These are phyloP conservation scores for Lactarius indigo DNA, from an alignment of 768 basidiomycete genomes.

Conservation along the genomic window DNA sequence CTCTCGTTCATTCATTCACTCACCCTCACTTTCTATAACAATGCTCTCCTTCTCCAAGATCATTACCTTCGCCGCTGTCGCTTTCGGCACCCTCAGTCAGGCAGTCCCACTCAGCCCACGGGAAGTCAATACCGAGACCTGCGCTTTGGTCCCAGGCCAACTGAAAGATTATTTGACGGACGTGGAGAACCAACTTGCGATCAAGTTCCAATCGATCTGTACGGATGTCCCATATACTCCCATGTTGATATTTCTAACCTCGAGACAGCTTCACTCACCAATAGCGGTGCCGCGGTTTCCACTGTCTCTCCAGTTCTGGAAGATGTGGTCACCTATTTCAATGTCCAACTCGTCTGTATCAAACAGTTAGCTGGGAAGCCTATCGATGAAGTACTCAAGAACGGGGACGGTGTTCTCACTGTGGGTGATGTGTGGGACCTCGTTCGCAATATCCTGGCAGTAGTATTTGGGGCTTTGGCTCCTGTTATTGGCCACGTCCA, in stretches of 20 bases:
- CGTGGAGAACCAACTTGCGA: not conserved
- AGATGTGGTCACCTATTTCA: slow-evolving; percentile 30
- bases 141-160: not conserved
- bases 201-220: not conserved
- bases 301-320: slow-evolving; percentile 27
- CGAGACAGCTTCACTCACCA: slow-evolving; percentile 29
- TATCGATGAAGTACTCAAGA: slow-evolving; percentile 29
- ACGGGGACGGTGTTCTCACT: slow-evolving; percentile 29
- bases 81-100: slow-evolving; percentile 4
- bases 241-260: not conserved
- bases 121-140: not conserved
- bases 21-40: not conserved
- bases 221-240: not conserved
- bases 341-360: slow-evolving; percentile 20
- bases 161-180: not conserved
- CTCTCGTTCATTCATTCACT: not conserved
- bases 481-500: not conserved
- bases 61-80: not conserved
- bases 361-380: slow-evolving; percentile 30
- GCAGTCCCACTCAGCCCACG: not conserved
- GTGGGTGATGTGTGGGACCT: slow-evolving; percentile 28
- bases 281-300: slow-evolving; percentile 29
- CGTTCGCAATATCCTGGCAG: not conserved
- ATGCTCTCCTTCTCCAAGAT: slow-evolving; percentile 13
- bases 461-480: not conserved